A percentile compares a stretch with the other conserved stretches of the same genome.
phyloP scores from a whole-genome alignment of 768 basidiomycete genomes.

The Boletellus sp. region DNA sequence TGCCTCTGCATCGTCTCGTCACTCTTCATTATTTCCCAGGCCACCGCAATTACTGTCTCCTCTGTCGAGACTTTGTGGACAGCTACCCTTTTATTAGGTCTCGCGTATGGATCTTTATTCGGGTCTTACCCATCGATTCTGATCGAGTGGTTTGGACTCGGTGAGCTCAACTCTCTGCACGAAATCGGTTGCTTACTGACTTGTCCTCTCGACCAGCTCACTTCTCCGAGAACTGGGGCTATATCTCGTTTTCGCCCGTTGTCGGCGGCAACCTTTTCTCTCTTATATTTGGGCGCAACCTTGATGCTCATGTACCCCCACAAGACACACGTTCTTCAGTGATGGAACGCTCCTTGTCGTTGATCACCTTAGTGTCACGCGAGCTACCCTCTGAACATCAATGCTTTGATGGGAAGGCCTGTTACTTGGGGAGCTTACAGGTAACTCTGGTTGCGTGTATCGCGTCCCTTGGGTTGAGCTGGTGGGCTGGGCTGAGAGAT shows the following conservation, averaged over 20 bases:
- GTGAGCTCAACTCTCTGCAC: slow-evolving; percentile 41
- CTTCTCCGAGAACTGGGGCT: slow-evolving; percentile 87
- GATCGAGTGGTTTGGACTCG: slow-evolving; percentile 87
- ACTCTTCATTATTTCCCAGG: slow-evolving; percentile 71
- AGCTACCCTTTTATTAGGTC: slow-evolving; percentile 31
- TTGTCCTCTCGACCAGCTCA: slow-evolving; percentile 40
- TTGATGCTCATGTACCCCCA: slow-evolving; percentile 61
- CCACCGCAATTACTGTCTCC: slow-evolving; percentile 52
- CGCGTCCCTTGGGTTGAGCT: slow-evolving; percentile 34
- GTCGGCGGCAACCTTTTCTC: slow-evolving; percentile 83
- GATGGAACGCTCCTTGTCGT: neutral
- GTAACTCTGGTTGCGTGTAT: slow-evolving; percentile 40
- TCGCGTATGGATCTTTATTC: slow-evolving; percentile 70
- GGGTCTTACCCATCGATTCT: slow-evolving; percentile 72
- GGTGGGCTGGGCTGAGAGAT: slow-evolving; percentile 37
- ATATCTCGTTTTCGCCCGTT: slow-evolving; percentile 66
- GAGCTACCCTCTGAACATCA: slow-evolving; percentile 35
- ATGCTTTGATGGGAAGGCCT: slow-evolving; percentile 55
- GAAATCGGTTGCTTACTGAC: neutral
- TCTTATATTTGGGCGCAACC: slow-evolving; percentile 74
- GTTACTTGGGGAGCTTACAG: slow-evolving; percentile 57
- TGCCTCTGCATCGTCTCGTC: slow-evolving; percentile 63
- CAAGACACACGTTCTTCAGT: neutral
- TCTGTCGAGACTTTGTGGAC: slow-evolving; percentile 62
- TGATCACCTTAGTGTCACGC: slow-evolving; percentile 3